phyloP scores from a whole-genome alignment of 345 rosid genomes.

The Brassica rapa region DNA sequence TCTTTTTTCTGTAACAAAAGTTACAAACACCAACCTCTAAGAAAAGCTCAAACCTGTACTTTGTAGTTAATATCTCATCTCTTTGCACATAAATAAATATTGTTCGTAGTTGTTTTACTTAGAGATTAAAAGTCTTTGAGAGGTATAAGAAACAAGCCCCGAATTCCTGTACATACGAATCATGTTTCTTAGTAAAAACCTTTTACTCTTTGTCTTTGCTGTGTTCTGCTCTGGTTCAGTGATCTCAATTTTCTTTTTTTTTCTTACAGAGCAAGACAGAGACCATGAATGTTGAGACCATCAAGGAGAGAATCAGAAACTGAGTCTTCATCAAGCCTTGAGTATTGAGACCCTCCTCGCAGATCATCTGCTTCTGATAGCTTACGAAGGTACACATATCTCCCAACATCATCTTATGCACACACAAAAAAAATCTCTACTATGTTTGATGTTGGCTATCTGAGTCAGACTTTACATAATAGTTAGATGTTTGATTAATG shows the following conservation, averaged over 20 bases:
- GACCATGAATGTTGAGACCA: slow-evolving; percentile 43
- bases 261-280: slow-evolving; percentile 63
- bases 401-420: not conserved
- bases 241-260: not conserved
- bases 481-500: too few species aligned
- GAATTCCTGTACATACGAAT: too few species aligned
- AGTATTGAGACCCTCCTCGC: slow-evolving; percentile 69
- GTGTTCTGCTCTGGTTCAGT: not conserved
- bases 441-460: too few species aligned
- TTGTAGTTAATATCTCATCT: too few species aligned
- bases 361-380: slow-evolving; percentile 83
- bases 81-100: too few species aligned
- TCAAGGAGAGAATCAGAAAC: slow-evolving; percentile 71
- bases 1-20: too few species aligned
- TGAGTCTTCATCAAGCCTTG: slow-evolving; percentile 59
- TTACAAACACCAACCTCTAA: not conserved
- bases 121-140: not conserved
- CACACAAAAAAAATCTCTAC: too few species aligned
- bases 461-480: too few species aligned
- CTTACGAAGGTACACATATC: slow-evolving; percentile 67
- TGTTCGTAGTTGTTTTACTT: too few species aligned
- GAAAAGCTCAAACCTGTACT: not conserved
- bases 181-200: not conserved
- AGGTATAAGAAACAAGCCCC: not conserved
- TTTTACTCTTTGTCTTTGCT: not conserved